Conservation (phyloP, 2,329 filamentous ascomycete species). For the Diplodia scrobiculata region DNA sequence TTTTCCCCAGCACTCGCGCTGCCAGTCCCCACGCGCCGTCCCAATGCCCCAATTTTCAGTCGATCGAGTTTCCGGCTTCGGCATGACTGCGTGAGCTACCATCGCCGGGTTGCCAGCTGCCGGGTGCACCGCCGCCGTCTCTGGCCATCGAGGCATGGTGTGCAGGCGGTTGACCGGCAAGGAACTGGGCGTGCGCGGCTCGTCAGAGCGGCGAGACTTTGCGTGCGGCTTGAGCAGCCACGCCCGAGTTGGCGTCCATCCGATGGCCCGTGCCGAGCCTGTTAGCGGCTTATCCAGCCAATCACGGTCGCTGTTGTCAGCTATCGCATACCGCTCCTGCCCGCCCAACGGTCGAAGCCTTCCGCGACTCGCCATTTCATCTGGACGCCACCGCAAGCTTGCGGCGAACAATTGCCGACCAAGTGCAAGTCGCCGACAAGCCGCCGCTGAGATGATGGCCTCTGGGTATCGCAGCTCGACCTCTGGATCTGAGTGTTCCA, state of each 20-base stretch:
- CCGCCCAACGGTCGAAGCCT: neutral
- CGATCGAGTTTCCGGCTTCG: constrained; percentile 21
- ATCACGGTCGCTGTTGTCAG: neutral
- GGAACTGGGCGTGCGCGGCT: neutral
- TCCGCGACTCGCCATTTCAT: neutral
- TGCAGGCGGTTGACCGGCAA: neutral
- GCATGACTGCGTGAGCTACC: neutral
- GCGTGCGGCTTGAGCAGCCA: constrained; percentile 19
- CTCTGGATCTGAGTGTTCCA: no score
- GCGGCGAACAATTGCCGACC: neutral
- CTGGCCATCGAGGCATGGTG: neutral
- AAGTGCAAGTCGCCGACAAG: constrained; percentile 8
- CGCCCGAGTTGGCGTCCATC: neutral
- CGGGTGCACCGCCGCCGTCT: neutral
- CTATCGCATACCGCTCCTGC: constrained; percentile 21
- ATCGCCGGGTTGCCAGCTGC: neutral
- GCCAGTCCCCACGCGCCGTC: neutral
- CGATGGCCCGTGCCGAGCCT: neutral
- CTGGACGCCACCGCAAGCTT: neutral
- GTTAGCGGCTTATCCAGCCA: neutral
- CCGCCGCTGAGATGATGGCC: neutral
- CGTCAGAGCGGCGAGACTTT: neutral
- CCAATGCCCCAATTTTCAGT: constrained; percentile 12
- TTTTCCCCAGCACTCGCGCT: neutral
- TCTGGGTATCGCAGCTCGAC: neutral